Conservation (phyloP, 176 grass and related monocot genomes). For the Oropetium thomaeum region DNA sequence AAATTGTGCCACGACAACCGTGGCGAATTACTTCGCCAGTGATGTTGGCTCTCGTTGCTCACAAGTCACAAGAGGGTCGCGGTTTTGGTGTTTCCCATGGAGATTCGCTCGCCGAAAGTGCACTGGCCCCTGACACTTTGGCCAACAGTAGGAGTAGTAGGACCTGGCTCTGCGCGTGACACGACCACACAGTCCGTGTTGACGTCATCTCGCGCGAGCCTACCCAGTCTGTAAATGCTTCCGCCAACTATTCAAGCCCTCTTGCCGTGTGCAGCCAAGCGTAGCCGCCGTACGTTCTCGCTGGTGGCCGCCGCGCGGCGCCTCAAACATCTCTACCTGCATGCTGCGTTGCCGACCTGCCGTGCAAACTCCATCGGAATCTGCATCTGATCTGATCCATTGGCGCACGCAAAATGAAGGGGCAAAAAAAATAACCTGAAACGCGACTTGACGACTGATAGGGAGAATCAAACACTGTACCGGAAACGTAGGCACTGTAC, state of each 20-base stretch:
- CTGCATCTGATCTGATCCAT: too few relatives aligned
- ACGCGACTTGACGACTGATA: slow-evolving; percentile 10
- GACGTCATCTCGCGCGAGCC: not conserved
- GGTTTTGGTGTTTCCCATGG: not conserved
- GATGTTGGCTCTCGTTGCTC: too few relatives aligned
- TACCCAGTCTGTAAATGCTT: too few relatives aligned
- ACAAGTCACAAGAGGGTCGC: too few relatives aligned
- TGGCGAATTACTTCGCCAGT: too few relatives aligned
- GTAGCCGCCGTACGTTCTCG: not conserved
- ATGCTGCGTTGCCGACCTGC: too few relatives aligned
- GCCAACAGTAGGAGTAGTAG: not conserved
- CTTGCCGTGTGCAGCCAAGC: not conserved
- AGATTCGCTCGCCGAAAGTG: slow-evolving; percentile 9
- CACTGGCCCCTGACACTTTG: not conserved
- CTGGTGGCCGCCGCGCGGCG: not conserved
- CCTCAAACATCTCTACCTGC: not conserved
- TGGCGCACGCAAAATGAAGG: not conserved
- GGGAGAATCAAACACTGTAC: not conserved
- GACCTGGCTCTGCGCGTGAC: not conserved
- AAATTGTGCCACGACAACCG: too few relatives aligned
- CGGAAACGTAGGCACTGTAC: too few relatives aligned
- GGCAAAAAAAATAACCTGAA: not conserved
- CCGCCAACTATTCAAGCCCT: not conserved
- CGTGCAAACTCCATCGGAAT: too few relatives aligned
- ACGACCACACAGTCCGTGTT: not conserved